Percentiles rank a stretch among this genome's conserved stretches.
These are phyloP conservation scores for Salix suchowensis DNA, from an alignment of 345 rosid species.

Conservation along the genomic window DNA sequence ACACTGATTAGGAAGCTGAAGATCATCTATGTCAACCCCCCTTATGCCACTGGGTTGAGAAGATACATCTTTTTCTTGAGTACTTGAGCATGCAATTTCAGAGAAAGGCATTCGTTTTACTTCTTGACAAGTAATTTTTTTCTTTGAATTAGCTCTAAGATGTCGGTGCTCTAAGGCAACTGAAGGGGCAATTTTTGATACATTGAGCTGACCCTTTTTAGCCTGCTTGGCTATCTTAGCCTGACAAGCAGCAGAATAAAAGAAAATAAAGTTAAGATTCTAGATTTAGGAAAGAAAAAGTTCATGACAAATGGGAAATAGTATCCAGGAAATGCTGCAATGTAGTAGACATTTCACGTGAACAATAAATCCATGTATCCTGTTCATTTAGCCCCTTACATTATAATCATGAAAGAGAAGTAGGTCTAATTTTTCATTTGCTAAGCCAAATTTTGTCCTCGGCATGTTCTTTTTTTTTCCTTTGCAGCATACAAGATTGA, in stretches of 20 bases:
- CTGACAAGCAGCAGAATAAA: constrained; percentile 29
- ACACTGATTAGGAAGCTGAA: constrained; percentile 19
- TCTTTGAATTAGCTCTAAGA: constrained; percentile 22
- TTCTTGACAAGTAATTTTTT: constrained; percentile 10
- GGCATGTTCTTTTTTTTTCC: not conserved
- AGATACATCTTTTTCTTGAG: constrained; percentile 21
- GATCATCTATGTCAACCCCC: constrained; percentile 10
- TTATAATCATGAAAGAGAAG: not conserved
- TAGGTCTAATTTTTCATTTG: not conserved
- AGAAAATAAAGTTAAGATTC: not conserved
- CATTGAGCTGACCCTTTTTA: constrained; percentile 35
- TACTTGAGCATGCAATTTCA: constrained; percentile 5
- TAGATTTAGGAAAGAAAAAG: not conserved
- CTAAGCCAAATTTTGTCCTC: not conserved
- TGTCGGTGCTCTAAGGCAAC: constrained; percentile 19
- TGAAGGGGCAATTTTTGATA: constrained; percentile 41
- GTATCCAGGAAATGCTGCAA: not conserved
- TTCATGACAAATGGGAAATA: not conserved
- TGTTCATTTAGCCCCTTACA: not conserved
- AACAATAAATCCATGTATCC: not conserved
- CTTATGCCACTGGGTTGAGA: constrained; percentile 3
- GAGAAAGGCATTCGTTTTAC: constrained; percentile 10
- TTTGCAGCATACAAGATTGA: not conserved
- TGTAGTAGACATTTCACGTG: not conserved
- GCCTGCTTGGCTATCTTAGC: constrained; percentile 43